Percentiles rank a stretch among this genome's conserved stretches.
These are phyloP conservation scores for Pseudodiploospora longispora DNA, from an alignment of 2,329 filamentous ascomycete genomes.

Conservation along the genomic window DNA sequence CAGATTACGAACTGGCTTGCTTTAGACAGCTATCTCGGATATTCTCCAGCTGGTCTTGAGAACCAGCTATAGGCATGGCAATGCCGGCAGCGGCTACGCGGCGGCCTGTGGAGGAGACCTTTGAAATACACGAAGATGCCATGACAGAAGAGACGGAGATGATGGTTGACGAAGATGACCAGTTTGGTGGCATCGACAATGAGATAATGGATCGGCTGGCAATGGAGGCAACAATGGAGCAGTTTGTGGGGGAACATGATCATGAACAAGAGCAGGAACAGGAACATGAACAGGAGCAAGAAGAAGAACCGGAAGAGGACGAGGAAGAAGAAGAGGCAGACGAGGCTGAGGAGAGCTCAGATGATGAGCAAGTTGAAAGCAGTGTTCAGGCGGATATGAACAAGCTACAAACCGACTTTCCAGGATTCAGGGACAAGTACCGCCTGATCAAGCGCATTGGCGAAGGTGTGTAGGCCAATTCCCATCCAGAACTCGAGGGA, in stretches of 20 bases:
- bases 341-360: slow-evolving; percentile 36
- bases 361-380: slow-evolving; percentile 58
- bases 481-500: not conserved
- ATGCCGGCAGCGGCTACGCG: slow-evolving; percentile 1
- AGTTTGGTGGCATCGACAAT: slow-evolving; percentile 18
- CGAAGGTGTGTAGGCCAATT: slow-evolving; percentile 55
- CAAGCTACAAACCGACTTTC: slow-evolving; percentile 73
- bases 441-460: slow-evolving; percentile 93
- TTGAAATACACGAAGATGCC: slow-evolving; percentile 43
- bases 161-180: slow-evolving; percentile 34
- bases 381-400: slow-evolving; percentile 78
- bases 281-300: slow-evolving; percentile 22
- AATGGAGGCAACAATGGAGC: slow-evolving; percentile 11
- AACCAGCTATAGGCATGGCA: slow-evolving; percentile 1
- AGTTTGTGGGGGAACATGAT: too few relatives aligned
- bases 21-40: too few relatives aligned
- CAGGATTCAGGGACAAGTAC: slow-evolving; percentile 75
- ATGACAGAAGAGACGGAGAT: slow-evolving; percentile 43
- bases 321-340: slow-evolving; percentile 32
- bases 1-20: too few relatives aligned
- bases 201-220: slow-evolving; percentile 16
- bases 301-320: slow-evolving; percentile 25
- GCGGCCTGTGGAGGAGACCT: slow-evolving; percentile 27
- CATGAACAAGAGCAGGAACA: slow-evolving; percentile 19
- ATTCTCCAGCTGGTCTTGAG: too few relatives aligned